Percentiles rank a stretch among this genome's conserved stretches.
Conservation (phyloP, 208 protist genomes). For the Blechomonas ayalai region DNA sequence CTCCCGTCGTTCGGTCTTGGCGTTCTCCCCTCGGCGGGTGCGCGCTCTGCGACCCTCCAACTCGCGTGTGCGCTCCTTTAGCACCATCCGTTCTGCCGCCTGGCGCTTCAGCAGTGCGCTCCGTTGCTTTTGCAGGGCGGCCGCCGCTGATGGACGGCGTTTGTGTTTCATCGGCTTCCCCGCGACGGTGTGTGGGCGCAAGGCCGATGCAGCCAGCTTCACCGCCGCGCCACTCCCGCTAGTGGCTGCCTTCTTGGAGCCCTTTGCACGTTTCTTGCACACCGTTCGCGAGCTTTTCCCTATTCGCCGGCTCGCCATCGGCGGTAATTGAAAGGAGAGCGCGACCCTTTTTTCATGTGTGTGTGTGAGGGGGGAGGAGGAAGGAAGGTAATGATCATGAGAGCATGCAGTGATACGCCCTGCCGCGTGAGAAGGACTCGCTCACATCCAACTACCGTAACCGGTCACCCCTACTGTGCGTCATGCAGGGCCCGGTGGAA, state of each 20-base stretch:
- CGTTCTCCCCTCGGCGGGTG: slow-evolving; percentile 60
- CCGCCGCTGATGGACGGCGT: background rate
- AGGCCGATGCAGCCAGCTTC: background rate
- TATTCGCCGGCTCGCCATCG: slow-evolving; percentile 15
- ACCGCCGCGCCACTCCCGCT: background rate
- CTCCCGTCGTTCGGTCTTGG: slow-evolving; percentile 78
- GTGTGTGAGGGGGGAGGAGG: too few species aligned
- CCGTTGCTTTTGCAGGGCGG: slow-evolving; percentile 20
- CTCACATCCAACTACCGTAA: too few species aligned
- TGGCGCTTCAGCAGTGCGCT: slow-evolving; percentile 72
- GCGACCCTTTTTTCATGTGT: too few species aligned
- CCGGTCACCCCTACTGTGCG: too few species aligned
- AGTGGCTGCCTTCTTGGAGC: slow-evolving; percentile 14
- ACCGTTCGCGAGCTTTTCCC: slow-evolving; percentile 17
- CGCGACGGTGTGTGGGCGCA: slow-evolving; percentile 1
- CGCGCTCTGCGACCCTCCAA: slow-evolving; percentile 54
- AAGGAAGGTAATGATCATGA: too few species aligned
- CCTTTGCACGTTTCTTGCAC: slow-evolving; percentile 30
- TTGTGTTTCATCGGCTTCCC: slow-evolving; percentile 14
- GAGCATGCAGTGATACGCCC: too few species aligned
- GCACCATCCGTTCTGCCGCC: slow-evolving; percentile 71
- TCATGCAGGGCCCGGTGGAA: too few species aligned
- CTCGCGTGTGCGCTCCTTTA: slow-evolving; percentile 74
- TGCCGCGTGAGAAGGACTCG: too few species aligned
- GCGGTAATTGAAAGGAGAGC: too few species aligned